phyloP scores from a whole-genome alignment of 75 land plant genomes.

The Cupressus sempervirens region DNA sequence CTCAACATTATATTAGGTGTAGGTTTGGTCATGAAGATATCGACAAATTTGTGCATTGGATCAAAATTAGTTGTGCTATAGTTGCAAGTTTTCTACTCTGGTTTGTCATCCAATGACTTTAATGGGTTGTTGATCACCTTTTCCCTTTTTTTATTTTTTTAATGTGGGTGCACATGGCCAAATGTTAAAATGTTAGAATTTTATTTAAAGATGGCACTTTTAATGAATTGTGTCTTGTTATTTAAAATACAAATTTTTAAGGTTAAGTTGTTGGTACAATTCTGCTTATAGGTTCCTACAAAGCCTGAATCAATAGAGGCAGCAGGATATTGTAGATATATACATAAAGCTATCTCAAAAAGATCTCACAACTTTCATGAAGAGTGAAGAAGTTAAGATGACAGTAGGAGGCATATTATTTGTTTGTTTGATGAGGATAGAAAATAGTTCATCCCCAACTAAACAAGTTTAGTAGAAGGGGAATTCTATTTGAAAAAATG shows the following conservation, averaged over 20 bases:
- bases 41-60: slow-evolving; percentile 9
- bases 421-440: slow-evolving; percentile 1
- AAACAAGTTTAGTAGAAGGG: slow-evolving; percentile 4
- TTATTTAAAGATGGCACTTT: neutral
- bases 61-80: neutral
- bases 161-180: neutral
- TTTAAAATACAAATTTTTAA: neutral
- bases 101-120: slow-evolving; percentile 27
- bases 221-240: neutral
- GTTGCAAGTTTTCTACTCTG: slow-evolving; percentile 18
- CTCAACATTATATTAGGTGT: slow-evolving; percentile 1
- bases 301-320: slow-evolving; percentile 13
- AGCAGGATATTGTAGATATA: neutral
- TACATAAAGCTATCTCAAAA: slow-evolving; percentile 8
- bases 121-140: slow-evolving; percentile 7
- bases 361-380: neutral
- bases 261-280: neutral
- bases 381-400: slow-evolving; percentile 5
- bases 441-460: neutral
- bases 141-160: neutral
- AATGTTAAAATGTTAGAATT: neutral
- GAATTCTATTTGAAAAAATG: slow-evolving; percentile 12
- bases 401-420: slow-evolving; percentile 7
- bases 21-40: neutral
- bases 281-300: slow-evolving; percentile 2